Evolutionary conservation across 345 rosid genomes (phyloP).

Genomic region (Eucalyptus globulus): DNA sequence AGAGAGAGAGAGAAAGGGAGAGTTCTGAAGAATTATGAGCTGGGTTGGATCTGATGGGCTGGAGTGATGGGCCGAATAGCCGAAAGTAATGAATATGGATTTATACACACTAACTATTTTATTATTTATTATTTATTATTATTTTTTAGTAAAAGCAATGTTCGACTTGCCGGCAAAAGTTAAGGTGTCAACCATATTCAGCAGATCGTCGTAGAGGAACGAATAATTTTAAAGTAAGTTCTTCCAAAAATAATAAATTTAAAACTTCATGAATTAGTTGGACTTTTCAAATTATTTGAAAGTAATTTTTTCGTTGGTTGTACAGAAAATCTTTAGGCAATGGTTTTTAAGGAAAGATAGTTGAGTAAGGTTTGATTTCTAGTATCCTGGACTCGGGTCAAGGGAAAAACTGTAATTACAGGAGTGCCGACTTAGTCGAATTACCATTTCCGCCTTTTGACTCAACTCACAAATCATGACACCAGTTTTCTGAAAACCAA

Average conservation of each 20-base stretch:
- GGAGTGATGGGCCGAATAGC: neutral
- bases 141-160: neutral
- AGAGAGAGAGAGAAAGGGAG: neutral
- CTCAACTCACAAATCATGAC: too few relatives aligned
- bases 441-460: too few relatives aligned
- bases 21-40: neutral
- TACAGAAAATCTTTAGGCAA: neutral
- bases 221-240: neutral
- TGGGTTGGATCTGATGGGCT: neutral
- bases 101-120: too few relatives aligned
- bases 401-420: neutral
- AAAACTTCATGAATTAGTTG: too few relatives aligned
- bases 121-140: too few relatives aligned
- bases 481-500: too few relatives aligned
- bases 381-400: neutral
- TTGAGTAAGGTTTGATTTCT: neutral
- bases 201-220: neutral
- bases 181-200: neutral
- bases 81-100: neutral
- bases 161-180: neutral
- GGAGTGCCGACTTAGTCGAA: neutral
- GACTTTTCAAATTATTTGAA: neutral
- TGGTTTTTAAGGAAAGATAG: neutral
- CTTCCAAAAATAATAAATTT: neutral
- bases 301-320: too few relatives aligned